These are phyloP conservation scores for Cladobotryum mycophilum DNA, from an alignment of 2,329 filamentous ascomycete species.

Conservation along the genomic window DNA sequence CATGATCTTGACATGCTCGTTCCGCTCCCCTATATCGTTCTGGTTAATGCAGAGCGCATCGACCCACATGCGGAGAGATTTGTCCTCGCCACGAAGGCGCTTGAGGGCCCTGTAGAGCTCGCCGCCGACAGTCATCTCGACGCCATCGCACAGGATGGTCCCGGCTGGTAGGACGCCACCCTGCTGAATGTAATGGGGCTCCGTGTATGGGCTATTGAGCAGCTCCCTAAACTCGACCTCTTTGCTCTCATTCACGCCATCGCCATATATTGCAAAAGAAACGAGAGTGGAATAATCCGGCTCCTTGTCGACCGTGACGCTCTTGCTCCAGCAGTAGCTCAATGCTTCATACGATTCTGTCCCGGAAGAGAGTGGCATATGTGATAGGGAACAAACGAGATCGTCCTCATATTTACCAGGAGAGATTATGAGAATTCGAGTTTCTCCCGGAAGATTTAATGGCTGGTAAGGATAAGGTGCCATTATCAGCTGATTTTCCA, in stretches of 20 bases:
- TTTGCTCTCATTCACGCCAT: neutral
- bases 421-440: neutral
- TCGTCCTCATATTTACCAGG: neutral
- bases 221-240: neutral
- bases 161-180: neutral
- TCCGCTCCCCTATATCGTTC: neutral
- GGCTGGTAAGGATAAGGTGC: neutral
- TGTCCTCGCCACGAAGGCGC: neutral
- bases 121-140: neutral
- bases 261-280: neutral
- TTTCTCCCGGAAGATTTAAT: neutral
- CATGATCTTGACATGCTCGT: neutral
- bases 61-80: neutral
- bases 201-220: neutral
- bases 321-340: neutral
- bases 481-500: neutral
- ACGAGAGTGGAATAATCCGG: neutral
- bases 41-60: slow-evolving; percentile 6
- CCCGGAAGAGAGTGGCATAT: neutral
- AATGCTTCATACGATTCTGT: neutral
- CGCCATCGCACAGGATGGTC: neutral
- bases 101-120: neutral
- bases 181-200: neutral
- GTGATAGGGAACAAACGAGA: neutral
- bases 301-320: neutral